Conservation (phyloP, 176 grass and related monocot species). For the bread wheat (Triticum aestivum) region IWGSC_CS_RefSeq_v2.1 NC_057805.1:475328113-475328612, state of each 20-base stretch:
- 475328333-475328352: too few relatives aligned
- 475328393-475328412: constrained; percentile 21
- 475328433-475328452: constrained; percentile 33
- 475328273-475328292: too few relatives aligned
- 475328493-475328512: constrained; percentile 32
- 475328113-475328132: too few relatives aligned
- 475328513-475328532: constrained; percentile 20
- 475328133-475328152: too few relatives aligned
- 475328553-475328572: not conserved
- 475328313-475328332: too few relatives aligned
- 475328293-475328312: too few relatives aligned
- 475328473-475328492: constrained; percentile 14
- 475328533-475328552: not conserved
- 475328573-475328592: not conserved
- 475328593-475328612: constrained; percentile 15
- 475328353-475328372: not conserved
- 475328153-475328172: too few relatives aligned
- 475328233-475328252: too few relatives aligned
- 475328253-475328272: too few relatives aligned
- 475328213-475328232: too few relatives aligned
- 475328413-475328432: constrained; percentile 42
- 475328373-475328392: not conserved
- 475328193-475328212: too few relatives aligned
- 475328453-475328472: constrained; percentile 3
- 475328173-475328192: too few relatives aligned